These are phyloP conservation scores for Galeopsis tetrahit DNA, from an alignment of 257 asterid genomes.

Conservation along the genomic window DNA sequence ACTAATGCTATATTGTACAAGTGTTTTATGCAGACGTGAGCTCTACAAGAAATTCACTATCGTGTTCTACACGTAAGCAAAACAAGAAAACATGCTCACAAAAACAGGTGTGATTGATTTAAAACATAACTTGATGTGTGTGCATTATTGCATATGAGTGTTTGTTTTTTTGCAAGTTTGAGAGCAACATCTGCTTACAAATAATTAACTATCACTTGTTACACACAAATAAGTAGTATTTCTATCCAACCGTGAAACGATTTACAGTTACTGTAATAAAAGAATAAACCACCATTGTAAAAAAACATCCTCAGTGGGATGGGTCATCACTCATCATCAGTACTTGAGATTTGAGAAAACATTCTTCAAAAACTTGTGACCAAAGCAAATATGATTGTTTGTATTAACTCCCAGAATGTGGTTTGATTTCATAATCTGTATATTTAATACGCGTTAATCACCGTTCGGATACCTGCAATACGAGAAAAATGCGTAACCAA, in stretches of 20 bases:
- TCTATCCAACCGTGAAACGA: background rate
- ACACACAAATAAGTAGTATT: background rate
- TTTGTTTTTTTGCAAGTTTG: too few relatives aligned
- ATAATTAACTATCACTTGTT: constrained; percentile 1
- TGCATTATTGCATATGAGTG: too few relatives aligned
- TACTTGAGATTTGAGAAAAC: background rate
- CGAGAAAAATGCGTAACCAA: background rate
- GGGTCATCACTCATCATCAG: background rate
- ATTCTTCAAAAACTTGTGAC: constrained; percentile 2
- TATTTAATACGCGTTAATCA: background rate
- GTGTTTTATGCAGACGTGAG: too few relatives aligned
- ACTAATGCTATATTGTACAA: too few relatives aligned
- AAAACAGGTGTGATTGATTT: too few relatives aligned
- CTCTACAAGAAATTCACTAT: too few relatives aligned
- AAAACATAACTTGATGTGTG: too few relatives aligned
- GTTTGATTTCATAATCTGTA: constrained; percentile 21
- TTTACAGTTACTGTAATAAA: background rate
- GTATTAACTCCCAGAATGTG: constrained; percentile 6
- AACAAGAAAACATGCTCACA: too few relatives aligned
- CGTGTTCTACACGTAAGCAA: too few relatives aligned
- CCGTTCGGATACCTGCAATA: constrained; percentile 18
- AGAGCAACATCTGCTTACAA: background rate
- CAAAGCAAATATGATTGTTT: background rate
- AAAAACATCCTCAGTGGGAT: background rate
- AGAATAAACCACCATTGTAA: background rate